Conservation (phyloP, 495 filamentous ascomycete species). For the Tuber borchii region DNA sequence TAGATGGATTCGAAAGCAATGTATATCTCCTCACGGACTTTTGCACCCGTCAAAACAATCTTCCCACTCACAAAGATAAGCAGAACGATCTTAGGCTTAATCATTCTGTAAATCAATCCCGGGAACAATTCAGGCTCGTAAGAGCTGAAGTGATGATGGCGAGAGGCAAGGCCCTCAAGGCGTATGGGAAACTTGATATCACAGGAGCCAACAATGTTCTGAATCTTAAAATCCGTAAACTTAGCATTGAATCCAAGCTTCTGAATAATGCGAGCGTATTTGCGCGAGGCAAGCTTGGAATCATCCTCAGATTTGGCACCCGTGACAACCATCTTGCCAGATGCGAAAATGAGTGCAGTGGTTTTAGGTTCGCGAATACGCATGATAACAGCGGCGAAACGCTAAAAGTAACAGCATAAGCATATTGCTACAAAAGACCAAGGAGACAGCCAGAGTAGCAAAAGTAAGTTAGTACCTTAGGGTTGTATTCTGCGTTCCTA, state of each 20-base stretch:
- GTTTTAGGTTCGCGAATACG: slow-evolving; percentile 99
- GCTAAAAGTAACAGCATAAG: slow-evolving; percentile 57
- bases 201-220: slow-evolving; percentile 98
- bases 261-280: slow-evolving; percentile 98
- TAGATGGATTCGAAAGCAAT: slow-evolving; percentile 99
- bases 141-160: slow-evolving; percentile 98
- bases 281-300: slow-evolving; percentile 90
- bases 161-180: slow-evolving; percentile 85
- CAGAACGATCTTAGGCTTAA: slow-evolving; percentile 99
- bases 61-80: slow-evolving; percentile 98
- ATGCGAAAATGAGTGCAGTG: slow-evolving; percentile 94
- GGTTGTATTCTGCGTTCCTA: slow-evolving; percentile 97
- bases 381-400: slow-evolving; percentile 99
- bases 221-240: slow-evolving; percentile 99
- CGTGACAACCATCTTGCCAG: slow-evolving; percentile 99
- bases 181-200: slow-evolving; percentile 99
- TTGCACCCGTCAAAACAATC: slow-evolving; percentile 96
- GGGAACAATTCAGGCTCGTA: slow-evolving; percentile 99
- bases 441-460: slow-evolving; percentile 43
- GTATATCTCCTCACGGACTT: slow-evolving; percentile 98
- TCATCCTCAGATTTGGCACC: slow-evolving; percentile 98
- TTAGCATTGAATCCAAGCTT: slow-evolving; percentile 99
- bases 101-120: slow-evolving; percentile 99
- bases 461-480: slow-evolving; percentile 63
- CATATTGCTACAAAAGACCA: slow-evolving; percentile 45